These are phyloP conservation scores for Penicillium sp. DNA, from an alignment of 2,329 filamentous ascomycete species.

Conservation along the genomic window DNA sequence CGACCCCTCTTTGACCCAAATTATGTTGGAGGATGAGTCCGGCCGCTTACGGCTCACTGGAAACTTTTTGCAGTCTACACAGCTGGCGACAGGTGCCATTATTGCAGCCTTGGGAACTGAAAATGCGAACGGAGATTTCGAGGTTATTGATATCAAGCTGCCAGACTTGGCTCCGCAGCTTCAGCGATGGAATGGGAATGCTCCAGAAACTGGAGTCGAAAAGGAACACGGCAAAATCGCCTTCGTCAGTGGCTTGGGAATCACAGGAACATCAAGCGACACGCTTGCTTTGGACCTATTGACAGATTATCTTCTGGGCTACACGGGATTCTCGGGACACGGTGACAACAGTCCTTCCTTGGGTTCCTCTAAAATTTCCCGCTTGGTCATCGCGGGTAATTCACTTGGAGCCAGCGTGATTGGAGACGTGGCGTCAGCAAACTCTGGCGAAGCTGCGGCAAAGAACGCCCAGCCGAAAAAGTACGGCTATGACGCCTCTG, in stretches of 20 bases:
- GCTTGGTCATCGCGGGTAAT: conserved; percentile 85
- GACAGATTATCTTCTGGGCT: conserved; percentile 78
- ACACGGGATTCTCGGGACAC: conserved; percentile 48
- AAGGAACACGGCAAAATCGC: conserved; percentile 58
- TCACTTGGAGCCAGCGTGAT: conserved; percentile 52
- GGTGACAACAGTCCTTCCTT: conserved; percentile 44
- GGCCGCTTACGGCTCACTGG: conserved; percentile 76
- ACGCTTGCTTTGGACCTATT: conserved; percentile 68
- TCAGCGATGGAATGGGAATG: conserved; percentile 57
- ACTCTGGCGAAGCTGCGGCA: conserved; percentile 26
- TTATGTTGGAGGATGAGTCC: conserved; percentile 93
- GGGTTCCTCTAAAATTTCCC: conserved; percentile 54
- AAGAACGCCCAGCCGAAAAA: conserved; percentile 59
- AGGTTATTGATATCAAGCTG: conserved; percentile 80
- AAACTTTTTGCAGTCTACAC: conserved; percentile 54
- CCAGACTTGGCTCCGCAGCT: conserved; percentile 79
- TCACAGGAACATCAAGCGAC: conserved; percentile 68
- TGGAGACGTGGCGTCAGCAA: conserved; percentile 30
- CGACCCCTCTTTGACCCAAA: conserved; percentile 44
- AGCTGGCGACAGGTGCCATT: conserved; percentile 86
- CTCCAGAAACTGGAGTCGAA: conserved; percentile 39
- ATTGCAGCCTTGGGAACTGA: conserved; percentile 92
- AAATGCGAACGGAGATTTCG: conserved; percentile 82
- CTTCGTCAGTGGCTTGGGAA: conserved; percentile 77
- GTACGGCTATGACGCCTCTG: conserved; percentile 83